Evolutionary conservation across 805 yeast genomes (phyloP).

Genomic region (Wickerhamiella siamensis): DNA sequence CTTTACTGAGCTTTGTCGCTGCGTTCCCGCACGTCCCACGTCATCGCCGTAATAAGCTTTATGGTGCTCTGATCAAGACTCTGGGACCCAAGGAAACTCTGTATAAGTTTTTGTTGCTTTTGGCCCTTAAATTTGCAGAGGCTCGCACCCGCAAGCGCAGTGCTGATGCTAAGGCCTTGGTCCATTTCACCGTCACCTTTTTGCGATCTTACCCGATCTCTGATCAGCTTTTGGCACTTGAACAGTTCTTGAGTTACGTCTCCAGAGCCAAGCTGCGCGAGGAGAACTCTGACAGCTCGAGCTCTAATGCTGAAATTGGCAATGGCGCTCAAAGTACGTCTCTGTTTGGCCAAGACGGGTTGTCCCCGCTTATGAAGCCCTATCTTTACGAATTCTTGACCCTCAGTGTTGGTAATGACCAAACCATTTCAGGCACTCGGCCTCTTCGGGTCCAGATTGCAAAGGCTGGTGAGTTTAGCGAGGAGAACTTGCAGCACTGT

Average conservation of each 20-base stretch:
- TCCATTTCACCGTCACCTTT: constrained; percentile 62
- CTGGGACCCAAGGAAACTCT: constrained; percentile 54
- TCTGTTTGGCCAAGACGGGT: constrained; percentile 38
- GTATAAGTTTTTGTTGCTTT: constrained; percentile 57
- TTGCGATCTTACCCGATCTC: constrained; percentile 50
- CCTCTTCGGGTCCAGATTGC: constrained; percentile 41
- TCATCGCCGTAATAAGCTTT: constrained; percentile 82
- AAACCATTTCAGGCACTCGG: constrained; percentile 29
- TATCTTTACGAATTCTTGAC: constrained; percentile 45
- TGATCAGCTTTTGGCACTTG: constrained; percentile 33
- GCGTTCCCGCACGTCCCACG: constrained; percentile 94
- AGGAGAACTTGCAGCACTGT: constrained; percentile 13
- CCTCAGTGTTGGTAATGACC: constrained; percentile 30
- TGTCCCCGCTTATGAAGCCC: constrained; percentile 16
- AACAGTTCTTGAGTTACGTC: constrained; percentile 15
- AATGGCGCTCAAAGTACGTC: constrained; percentile 23
- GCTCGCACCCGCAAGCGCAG: constrained; percentile 31
- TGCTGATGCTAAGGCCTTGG: constrained; percentile 50
- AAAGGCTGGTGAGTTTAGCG: neutral
- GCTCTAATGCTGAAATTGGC: constrained; percentile 20
- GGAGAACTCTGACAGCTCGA: neutral
- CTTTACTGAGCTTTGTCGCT: constrained; percentile 78
- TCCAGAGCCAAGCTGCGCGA: neutral
- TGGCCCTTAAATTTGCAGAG: constrained; percentile 63
- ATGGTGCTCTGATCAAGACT: constrained; percentile 64